Evolutionary conservation across 805 yeast genomes (phyloP).

Genomic region (Komagataella kurtzmanii): DNA sequence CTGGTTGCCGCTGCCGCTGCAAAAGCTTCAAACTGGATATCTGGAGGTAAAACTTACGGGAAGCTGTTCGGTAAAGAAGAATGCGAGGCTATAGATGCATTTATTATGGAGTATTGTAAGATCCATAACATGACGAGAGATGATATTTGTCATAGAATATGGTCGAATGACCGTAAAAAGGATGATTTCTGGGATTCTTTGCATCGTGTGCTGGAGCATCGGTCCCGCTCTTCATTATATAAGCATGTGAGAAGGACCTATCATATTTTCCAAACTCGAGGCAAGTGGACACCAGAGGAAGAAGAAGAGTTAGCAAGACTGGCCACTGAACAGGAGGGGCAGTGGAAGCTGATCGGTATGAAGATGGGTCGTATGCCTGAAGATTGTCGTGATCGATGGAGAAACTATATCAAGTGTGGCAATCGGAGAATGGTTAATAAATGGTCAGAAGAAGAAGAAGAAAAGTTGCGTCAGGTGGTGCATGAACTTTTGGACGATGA

Average conservation of each 20-base stretch:
- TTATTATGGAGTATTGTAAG: conserved; percentile 54
- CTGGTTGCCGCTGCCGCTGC: conserved; percentile 28
- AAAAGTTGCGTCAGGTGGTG: conserved; percentile 40
- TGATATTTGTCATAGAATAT: conserved; percentile 70
- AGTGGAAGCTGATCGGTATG: conserved; percentile 81
- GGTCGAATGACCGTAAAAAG: conserved; percentile 76
- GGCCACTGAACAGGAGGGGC: conserved; percentile 58
- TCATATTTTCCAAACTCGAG: conserved; percentile 78
- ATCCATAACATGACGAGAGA: conserved; percentile 48
- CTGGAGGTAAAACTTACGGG: conserved; percentile 10
- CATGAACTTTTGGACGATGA: conserved; percentile 27
- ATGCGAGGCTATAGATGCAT: conserved; percentile 54
- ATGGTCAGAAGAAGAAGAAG: conserved; percentile 72
- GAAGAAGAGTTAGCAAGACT: conserved; percentile 54
- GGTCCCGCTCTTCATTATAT: conserved; percentile 83
- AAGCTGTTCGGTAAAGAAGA: conserved; percentile 49
- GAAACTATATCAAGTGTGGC: conserved; percentile 92
- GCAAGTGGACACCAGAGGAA: conserved; percentile 81
- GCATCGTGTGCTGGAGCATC: conserved; percentile 65
- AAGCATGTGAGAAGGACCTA: conserved; percentile 87
- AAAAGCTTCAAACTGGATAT: conserved; percentile 22
- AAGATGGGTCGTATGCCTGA: conserved; percentile 90
- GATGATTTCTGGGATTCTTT: conserved; percentile 85
- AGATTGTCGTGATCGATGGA: conserved; percentile 93
- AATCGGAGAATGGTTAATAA: conserved; percentile 57